Conservation (phyloP, 352 stramenopile species). For the Globisporangium nunn region DNA sequence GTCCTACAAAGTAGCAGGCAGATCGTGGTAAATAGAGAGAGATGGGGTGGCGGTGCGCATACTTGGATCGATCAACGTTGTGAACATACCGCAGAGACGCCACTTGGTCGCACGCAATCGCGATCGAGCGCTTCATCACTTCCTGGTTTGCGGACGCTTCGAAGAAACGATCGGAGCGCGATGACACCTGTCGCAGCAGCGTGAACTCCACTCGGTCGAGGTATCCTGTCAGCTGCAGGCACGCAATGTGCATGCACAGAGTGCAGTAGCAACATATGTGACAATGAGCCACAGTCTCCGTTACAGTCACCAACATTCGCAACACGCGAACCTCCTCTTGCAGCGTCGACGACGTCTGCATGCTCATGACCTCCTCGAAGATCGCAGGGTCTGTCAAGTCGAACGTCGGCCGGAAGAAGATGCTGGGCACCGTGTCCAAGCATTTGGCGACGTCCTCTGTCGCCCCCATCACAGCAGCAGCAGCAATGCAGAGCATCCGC, state of each 20-base stretch:
- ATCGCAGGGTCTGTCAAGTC: slow-evolving; percentile 67
- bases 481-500: not conserved
- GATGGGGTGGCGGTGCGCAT: not conserved
- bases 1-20: slow-evolving; percentile 21
- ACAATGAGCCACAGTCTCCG: not conserved
- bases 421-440: slow-evolving; percentile 57
- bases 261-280: not conserved
- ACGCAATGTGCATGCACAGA: not conserved
- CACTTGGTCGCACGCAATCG: slow-evolving; percentile 72
- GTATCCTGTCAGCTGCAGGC: slow-evolving; percentile 56
- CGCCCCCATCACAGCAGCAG: not conserved
- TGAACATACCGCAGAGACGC: slow-evolving; percentile 48
- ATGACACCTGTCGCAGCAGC: slow-evolving; percentile 78
- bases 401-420: slow-evolving; percentile 78
- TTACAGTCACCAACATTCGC: too few relatives aligned
- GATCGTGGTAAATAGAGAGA: not conserved
- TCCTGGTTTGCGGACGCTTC: slow-evolving; percentile 79
- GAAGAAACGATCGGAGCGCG: slow-evolving; percentile 80
- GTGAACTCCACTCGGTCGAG: slow-evolving; percentile 83
- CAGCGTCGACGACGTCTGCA: slow-evolving; percentile 40
- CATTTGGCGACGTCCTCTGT: slow-evolving; percentile 80
- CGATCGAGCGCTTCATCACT: slow-evolving; percentile 82
- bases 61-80: not conserved
- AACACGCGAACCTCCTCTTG: slow-evolving; percentile 49
- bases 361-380: slow-evolving; percentile 79